Conservation (phyloP, 768 basidiomycete species). For the Lactarius psammicola region DNA sequence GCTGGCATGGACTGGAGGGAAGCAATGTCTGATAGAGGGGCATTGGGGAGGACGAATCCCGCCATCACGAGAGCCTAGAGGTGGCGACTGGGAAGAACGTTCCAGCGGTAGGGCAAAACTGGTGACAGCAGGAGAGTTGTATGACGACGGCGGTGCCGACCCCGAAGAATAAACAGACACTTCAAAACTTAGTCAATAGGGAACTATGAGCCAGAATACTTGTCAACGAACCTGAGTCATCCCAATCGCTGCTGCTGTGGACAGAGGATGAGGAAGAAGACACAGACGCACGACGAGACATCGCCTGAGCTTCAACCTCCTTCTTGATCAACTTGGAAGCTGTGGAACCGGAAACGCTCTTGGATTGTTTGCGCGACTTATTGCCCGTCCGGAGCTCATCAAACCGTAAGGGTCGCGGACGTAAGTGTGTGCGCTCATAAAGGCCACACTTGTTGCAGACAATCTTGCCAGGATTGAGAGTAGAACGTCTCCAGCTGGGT, state of each 20-base stretch:
- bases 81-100: conserved; percentile 39
- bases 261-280: conserved; percentile 57
- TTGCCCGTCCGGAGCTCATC: conserved; percentile 86
- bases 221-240: conserved; percentile 58
- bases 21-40: conserved; percentile 68
- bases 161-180: conserved; percentile 47
- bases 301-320: conserved; percentile 43
- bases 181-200: conserved; percentile 29
- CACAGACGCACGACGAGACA: conserved; percentile 59
- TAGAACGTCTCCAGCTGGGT: conserved; percentile 83
- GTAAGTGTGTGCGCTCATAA: conserved; percentile 85
- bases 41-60: conserved; percentile 74
- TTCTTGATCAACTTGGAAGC: conserved; percentile 53
- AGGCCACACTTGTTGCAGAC: conserved; percentile 94
- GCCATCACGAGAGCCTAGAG: conserved; percentile 42
- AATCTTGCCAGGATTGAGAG: conserved; percentile 88
- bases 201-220: conserved; percentile 26
- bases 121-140: conserved; percentile 59
- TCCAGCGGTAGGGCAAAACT: conserved; percentile 62
- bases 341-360: conserved; percentile 37
- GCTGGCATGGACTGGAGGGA: conserved; percentile 39
- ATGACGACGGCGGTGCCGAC: conserved; percentile 61
- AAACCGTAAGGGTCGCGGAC: conserved; percentile 79
- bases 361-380: conserved; percentile 66
- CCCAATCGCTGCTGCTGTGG: conserved; percentile 75